Evolutionary conservation across 495 filamentous ascomycete species (phyloP).

Genomic region (Jackrogersella minutella): DNA sequence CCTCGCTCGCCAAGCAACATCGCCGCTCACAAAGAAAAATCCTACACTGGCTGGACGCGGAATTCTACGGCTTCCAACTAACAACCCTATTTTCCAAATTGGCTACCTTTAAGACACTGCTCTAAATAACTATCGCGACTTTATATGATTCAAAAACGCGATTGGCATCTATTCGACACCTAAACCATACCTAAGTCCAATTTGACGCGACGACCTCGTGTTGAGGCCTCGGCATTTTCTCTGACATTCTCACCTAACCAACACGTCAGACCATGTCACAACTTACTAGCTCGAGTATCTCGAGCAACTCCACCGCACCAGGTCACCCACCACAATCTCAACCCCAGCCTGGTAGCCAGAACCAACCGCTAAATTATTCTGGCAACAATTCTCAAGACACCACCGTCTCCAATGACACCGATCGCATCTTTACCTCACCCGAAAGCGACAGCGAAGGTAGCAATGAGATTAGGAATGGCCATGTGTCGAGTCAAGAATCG

Average conservation of each 20-base stretch:
- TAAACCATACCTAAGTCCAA: slow-evolving; percentile 12
- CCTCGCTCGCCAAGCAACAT: slow-evolving; percentile 34
- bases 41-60: slow-evolving; percentile 6
- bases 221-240: not conserved
- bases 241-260: not conserved
- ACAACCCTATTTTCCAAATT: slow-evolving; percentile 3
- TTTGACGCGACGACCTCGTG: slow-evolving; percentile 31
- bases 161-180: slow-evolving; percentile 3
- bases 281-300: not conserved
- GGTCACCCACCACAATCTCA: slow-evolving; percentile 19
- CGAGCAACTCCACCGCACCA: slow-evolving; percentile 5
- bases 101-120: slow-evolving; percentile 13
- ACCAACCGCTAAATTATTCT: slow-evolving; percentile 42
- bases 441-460: slow-evolving; percentile 55
- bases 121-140: slow-evolving; percentile 13
- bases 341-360: slow-evolving; percentile 27
- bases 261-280: slow-evolving; percentile 30
- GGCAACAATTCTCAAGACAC: slow-evolving; percentile 55
- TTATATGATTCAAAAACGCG: slow-evolving; percentile 6
- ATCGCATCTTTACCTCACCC: slow-evolving; percentile 57
- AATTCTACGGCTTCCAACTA: slow-evolving; percentile 9
- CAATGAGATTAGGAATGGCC: slow-evolving; percentile 45
- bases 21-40: slow-evolving; percentile 24
- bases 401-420: slow-evolving; percentile 51
- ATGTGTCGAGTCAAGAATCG: slow-evolving; percentile 55